Evolutionary conservation across 192 early-diverging fungal species (phyloP).

Genomic region (Lobulomyces angularis): DNA sequence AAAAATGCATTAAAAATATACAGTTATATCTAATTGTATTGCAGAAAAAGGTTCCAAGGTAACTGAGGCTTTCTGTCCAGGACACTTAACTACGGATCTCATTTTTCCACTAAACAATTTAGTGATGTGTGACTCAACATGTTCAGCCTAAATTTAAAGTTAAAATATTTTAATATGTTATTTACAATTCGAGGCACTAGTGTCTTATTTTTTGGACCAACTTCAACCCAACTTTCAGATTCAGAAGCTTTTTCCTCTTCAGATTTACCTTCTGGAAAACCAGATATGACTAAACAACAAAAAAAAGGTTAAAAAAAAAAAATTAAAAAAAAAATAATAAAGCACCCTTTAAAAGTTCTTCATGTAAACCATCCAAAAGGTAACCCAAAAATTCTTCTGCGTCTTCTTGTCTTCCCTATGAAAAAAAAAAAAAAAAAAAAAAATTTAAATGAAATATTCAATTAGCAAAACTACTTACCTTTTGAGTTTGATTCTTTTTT

Average conservation of each 20-base stretch:
- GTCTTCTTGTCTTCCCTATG: conserved; percentile 85
- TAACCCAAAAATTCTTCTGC: conserved; percentile 93
- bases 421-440: neutral
- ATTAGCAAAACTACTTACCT: conserved; percentile 30
- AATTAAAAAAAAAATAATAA: conserved; percentile 2
- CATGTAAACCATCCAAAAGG: conserved; percentile 86
- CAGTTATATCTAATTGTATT: conserved; percentile 77
- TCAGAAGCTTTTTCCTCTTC: conserved; percentile 8
- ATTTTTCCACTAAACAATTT: conserved; percentile 75
- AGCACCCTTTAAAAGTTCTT: conserved; percentile 49
- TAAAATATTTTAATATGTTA: neutral
- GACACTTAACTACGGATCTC: conserved; percentile 61
- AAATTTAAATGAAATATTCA: conserved; percentile 11
- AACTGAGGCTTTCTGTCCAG: conserved; percentile 63
- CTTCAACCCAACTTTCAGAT: conserved; percentile 71
- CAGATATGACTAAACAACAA: conserved; percentile 24
- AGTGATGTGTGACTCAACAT: conserved; percentile 64
- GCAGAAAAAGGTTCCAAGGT: conserved; percentile 80
- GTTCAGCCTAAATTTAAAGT: conserved; percentile 34
- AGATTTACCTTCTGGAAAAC: neutral
- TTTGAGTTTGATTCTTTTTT: conserved; percentile 68
- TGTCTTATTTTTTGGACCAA: conserved; percentile 74
- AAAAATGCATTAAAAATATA: conserved; percentile 14
- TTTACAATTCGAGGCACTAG: conserved; percentile 43
- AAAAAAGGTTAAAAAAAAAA: conserved; percentile 3